Conservation (phyloP, 2,329 filamentous ascomycete genomes). For the Ustulina deusta region DNA sequence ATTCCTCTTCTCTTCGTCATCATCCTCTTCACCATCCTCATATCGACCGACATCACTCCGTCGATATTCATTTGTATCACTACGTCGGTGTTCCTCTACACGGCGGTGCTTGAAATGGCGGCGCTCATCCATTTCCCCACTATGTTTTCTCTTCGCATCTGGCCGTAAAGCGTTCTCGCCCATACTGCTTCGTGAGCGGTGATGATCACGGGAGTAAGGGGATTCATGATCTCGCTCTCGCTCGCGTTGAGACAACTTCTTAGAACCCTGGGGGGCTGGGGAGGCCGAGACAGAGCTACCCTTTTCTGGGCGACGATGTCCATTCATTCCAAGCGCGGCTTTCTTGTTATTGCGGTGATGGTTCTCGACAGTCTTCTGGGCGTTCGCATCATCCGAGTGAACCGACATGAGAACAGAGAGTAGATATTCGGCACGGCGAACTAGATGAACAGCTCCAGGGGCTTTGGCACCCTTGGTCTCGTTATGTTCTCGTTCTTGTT, state of each 20-base stretch:
- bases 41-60: conserved; percentile 53
- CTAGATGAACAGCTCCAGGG: conserved; percentile 95
- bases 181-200: conserved; percentile 63
- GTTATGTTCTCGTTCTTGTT: conserved; percentile 85
- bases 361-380: conserved; percentile 86
- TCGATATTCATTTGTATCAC: conserved; percentile 51
- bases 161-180: conserved; percentile 65
- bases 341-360: conserved; percentile 97
- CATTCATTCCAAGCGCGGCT: conserved; percentile 63
- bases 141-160: conserved; percentile 72
- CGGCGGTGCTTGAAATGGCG: conserved; percentile 62
- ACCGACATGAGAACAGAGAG: conserved; percentile 92
- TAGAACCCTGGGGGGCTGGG: conserved; percentile 69
- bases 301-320: conserved; percentile 70
- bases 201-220: conserved; percentile 60
- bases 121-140: conserved; percentile 64
- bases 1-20: conserved; percentile 55
- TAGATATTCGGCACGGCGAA: conserved; percentile 93
- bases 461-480: conserved; percentile 88
- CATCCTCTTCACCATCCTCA: conserved; percentile 54
- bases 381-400: conserved; percentile 80
- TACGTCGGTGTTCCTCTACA: conserved; percentile 58
- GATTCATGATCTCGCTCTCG: conserved; percentile 59
- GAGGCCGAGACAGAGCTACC: conserved; percentile 75
- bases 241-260: conserved; percentile 62